Evolutionary conservation across 2,329 filamentous ascomycete species (phyloP).

Genomic region (Aspergillus candidus): DNA sequence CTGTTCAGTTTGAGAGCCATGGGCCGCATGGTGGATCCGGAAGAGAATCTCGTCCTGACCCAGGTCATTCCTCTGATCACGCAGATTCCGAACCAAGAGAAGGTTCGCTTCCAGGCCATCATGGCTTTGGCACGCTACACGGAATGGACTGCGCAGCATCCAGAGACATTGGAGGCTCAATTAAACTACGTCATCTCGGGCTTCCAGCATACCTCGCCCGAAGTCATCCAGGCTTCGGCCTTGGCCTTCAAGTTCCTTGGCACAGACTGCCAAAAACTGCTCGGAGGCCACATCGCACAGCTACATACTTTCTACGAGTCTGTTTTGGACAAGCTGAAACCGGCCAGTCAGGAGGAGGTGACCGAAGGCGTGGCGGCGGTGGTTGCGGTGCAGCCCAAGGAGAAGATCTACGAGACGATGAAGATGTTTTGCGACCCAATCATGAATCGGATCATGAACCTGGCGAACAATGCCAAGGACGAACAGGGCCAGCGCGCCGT

Average conservation of each 20-base stretch:
- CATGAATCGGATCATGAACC: conserved; percentile 73
- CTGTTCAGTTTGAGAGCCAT: conserved; percentile 93
- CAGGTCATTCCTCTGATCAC: conserved; percentile 90
- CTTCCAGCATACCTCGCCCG: conserved; percentile 80
- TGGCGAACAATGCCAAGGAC: conserved; percentile 78
- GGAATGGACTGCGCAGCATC: conserved; percentile 93
- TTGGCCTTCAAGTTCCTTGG: conserved; percentile 97
- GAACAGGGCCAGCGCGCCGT: conserved; percentile 79
- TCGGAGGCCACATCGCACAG: conserved; percentile 76
- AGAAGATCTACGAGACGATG: conserved; percentile 74
- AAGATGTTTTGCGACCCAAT: conserved; percentile 93
- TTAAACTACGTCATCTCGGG: conserved; percentile 93
- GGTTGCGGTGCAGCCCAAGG: conserved; percentile 74
- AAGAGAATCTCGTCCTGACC: conserved; percentile 80
- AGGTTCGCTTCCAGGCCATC: conserved; percentile 95
- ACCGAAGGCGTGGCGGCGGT: conserved; percentile 93
- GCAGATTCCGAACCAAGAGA: conserved; percentile 91
- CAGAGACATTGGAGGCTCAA: conserved; percentile 84
- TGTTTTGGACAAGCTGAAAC: conserved; percentile 78
- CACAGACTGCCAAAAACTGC: conserved; percentile 81
- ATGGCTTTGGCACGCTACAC: conserved; percentile 97
- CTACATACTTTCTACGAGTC: conserved; percentile 90
- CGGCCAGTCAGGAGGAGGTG: conserved; percentile 85
- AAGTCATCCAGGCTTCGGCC: conserved; percentile 85
- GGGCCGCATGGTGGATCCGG: conserved; percentile 88